Conservation (phyloP, 2,329 filamentous ascomycete species). For the Fusarium graminum region DNA sequence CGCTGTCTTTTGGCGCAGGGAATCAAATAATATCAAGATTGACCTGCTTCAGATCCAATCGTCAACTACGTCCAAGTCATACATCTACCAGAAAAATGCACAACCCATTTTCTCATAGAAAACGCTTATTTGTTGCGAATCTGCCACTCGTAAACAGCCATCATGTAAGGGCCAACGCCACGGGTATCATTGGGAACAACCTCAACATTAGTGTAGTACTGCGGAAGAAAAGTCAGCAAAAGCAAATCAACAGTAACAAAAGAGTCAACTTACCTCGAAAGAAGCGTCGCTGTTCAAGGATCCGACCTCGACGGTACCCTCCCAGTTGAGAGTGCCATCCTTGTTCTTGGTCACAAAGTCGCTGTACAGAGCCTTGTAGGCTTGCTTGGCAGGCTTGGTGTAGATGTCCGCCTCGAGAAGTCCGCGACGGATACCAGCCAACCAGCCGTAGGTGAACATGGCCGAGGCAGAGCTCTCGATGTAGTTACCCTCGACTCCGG, state of each 20-base stretch:
- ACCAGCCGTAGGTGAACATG: constrained; percentile 68
- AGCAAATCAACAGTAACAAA: fast-evolving
- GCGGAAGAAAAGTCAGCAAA: not conserved
- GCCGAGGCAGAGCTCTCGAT: constrained; percentile 71
- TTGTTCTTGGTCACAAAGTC: constrained; percentile 61
- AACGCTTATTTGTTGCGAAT: constrained; percentile 20
- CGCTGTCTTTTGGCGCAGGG: not conserved
- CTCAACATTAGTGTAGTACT: constrained; percentile 50
- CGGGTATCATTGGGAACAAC: constrained; percentile 49
- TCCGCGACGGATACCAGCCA: constrained; percentile 57
- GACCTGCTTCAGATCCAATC: not conserved
- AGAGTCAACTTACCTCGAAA: constrained; percentile 59
- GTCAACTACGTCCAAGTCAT: not conserved
- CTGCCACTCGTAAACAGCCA: constrained; percentile 50
- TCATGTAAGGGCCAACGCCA: constrained; percentile 50
- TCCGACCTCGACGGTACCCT: constrained; percentile 66
- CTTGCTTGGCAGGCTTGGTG: constrained; percentile 40
- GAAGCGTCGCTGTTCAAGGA: constrained; percentile 63
- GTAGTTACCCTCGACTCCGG: constrained; percentile 66
- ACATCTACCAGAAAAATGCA: constrained; percentile 13
- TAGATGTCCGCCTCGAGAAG: constrained; percentile 46
- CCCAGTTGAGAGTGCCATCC: constrained; percentile 63
- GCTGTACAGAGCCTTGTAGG: constrained; percentile 55
- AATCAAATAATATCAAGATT: constrained; percentile 5
- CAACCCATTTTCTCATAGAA: constrained; percentile 2